A percentile compares a stretch with the other conserved stretches of the same genome.
Conservation (phyloP, 805 yeast species). For the Candida oleophila region DNA sequence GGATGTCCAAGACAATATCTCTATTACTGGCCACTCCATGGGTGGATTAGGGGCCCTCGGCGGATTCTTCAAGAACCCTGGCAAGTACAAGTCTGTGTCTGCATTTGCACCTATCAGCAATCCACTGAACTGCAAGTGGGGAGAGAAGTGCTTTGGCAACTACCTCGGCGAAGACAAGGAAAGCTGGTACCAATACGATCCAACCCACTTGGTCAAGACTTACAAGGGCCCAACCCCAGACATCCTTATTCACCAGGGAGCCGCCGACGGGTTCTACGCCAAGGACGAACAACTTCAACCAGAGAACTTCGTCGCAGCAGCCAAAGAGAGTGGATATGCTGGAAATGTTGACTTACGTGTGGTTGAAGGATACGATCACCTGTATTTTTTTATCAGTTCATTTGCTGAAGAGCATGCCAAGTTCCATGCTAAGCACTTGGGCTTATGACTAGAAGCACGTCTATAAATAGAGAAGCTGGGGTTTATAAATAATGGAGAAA, state of each 20-base stretch:
- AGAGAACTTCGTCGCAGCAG: slow-evolving; percentile 62
- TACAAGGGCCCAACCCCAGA: slow-evolving; percentile 53
- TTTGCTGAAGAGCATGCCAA: slow-evolving; percentile 82
- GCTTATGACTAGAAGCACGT: slow-evolving; percentile 15
- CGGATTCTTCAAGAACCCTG: slow-evolving; percentile 64
- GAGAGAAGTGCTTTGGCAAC: slow-evolving; percentile 75
- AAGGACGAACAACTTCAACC: slow-evolving; percentile 69
- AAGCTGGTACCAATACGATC: slow-evolving; percentile 78
- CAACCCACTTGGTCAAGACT: slow-evolving; percentile 65
- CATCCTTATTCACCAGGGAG: slow-evolving; percentile 83
- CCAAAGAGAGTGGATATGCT: slow-evolving; percentile 55
- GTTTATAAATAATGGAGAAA: too few species aligned
- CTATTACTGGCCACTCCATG: slow-evolving; percentile 97
- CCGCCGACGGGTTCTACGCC: slow-evolving; percentile 68
- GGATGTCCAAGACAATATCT: slow-evolving; percentile 57
- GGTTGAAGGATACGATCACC: slow-evolving; percentile 88
- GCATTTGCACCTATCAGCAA: slow-evolving; percentile 91
- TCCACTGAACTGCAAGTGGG: slow-evolving; percentile 83
- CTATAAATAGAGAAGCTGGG: too few species aligned
- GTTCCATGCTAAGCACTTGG: slow-evolving; percentile 75
- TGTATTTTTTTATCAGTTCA: slow-evolving; percentile 79
- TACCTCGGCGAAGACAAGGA: slow-evolving; percentile 67
- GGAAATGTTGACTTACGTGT: slow-evolving; percentile 58
- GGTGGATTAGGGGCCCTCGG: slow-evolving; percentile 94
- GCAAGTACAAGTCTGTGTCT: slow-evolving; percentile 71